Conservation (phyloP, 2,329 filamentous ascomycete genomes). For the Stagonosporopsis chrysanthemi region DNA sequence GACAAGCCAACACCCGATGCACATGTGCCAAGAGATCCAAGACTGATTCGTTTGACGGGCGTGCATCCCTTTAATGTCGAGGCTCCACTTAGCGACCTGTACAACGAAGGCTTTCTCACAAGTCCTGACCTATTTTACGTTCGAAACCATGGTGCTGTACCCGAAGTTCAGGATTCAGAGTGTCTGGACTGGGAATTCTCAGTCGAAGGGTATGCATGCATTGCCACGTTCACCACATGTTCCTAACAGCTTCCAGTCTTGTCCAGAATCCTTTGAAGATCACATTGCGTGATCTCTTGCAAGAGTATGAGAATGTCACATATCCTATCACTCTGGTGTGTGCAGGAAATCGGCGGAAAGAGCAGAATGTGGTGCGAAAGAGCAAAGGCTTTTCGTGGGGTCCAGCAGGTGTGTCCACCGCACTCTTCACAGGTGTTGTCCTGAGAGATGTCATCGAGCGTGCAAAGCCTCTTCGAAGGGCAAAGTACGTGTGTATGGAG, state of each 20-base stretch:
- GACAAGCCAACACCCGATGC: constrained; percentile 84
- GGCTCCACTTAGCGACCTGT: constrained; percentile 79
- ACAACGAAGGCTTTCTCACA: constrained; percentile 83
- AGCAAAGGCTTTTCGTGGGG: constrained; percentile 97
- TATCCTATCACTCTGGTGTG: constrained; percentile 90
- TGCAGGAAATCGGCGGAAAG: constrained; percentile 89
- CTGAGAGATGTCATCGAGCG: constrained; percentile 74
- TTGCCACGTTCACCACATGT: neutral
- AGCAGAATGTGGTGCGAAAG: constrained; percentile 90
- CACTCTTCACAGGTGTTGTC: constrained; percentile 83
- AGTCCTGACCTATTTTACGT: constrained; percentile 91
- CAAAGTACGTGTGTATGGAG: constrained; percentile 88
- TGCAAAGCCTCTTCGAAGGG: constrained; percentile 72
- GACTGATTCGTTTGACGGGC: constrained; percentile 85
- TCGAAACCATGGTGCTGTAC: constrained; percentile 86
- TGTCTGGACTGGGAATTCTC: constrained; percentile 82
- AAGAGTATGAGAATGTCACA: constrained; percentile 80
- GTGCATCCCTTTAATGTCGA: constrained; percentile 93
- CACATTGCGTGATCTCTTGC: constrained; percentile 74
- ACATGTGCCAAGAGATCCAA: constrained; percentile 80
- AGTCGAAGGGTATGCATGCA: constrained; percentile 68
- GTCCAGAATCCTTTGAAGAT: constrained; percentile 79
- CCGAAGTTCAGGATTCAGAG: constrained; percentile 73
- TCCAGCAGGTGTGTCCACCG: constrained; percentile 83
- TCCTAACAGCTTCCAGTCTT: constrained; percentile 55